A percentile compares a stretch with the other conserved stretches of the same genome.
Conservation (phyloP, 345 rosid species). For the Kernera saxatilis region DNA sequence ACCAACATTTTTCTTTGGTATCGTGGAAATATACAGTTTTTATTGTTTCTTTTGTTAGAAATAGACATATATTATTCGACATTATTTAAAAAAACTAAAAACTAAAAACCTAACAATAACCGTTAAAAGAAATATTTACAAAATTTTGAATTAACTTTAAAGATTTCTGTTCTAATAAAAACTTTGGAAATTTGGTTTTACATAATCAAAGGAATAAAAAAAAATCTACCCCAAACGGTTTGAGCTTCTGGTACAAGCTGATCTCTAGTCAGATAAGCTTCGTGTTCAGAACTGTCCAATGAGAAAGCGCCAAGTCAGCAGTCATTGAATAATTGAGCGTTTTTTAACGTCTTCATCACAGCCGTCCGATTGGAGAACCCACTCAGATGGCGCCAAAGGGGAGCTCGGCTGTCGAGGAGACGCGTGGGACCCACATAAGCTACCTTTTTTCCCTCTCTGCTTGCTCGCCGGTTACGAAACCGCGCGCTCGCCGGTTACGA, state of each 20-base stretch:
- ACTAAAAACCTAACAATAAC: no score
- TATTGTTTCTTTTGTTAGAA: no score
- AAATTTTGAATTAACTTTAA: no score
- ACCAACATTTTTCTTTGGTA: no score
- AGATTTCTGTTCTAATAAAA: no score
- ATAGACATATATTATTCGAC: no score
- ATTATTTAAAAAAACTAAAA: no score
- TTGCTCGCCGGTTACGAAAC: conserved; percentile 29
- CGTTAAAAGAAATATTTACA: no score
- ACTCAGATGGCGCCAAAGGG: conserved; percentile 1
- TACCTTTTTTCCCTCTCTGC: not conserved
- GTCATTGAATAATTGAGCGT: not conserved
- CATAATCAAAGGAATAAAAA: no score
- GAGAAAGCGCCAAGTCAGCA: not conserved
- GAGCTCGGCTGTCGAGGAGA: conserved; percentile 18
- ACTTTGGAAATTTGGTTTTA: no score
- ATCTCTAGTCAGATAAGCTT: conserved; percentile 3
- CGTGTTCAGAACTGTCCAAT: not conserved
- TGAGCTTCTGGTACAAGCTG: not conserved
- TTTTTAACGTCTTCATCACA: conserved; percentile 13
- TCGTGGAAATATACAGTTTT: no score
- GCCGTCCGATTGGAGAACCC: conserved; percentile 3
- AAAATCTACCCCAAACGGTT: not conserved
- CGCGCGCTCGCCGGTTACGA: conserved; percentile 26
- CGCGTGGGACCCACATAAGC: conserved; percentile 17